These are phyloP conservation scores for Nicotiana sylvestris DNA, from an alignment of 257 asterid species.

Conservation along the genomic window DNA sequence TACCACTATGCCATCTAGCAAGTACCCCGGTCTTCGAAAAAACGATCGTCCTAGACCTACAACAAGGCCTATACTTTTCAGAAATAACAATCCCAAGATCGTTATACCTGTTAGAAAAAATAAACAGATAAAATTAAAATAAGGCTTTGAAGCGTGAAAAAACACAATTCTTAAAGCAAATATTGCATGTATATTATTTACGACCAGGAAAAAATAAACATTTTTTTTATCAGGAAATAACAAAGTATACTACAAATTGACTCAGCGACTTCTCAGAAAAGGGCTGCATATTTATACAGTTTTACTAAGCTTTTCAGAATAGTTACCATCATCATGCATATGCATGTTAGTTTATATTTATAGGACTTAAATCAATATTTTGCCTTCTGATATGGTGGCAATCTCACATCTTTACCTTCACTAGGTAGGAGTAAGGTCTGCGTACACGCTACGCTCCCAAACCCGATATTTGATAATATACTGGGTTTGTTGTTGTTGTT, in stretches of 20 bases:
- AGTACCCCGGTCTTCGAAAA: constrained; percentile 20
- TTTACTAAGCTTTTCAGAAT: too few species aligned
- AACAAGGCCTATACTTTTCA: constrained; percentile 16
- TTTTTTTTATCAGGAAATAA: not conserved
- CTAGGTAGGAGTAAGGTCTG: too few species aligned
- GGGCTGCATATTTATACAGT: not conserved
- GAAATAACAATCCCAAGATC: constrained; percentile 16
- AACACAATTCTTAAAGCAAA: too few species aligned
- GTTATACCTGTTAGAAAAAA: not conserved
- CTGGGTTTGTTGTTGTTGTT: too few species aligned
- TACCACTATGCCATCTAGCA: constrained; percentile 26
- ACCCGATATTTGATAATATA: too few species aligned
- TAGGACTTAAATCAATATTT: not conserved
- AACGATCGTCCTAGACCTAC: constrained; percentile 17
- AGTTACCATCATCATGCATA: too few species aligned
- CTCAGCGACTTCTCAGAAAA: not conserved
- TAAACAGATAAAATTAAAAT: not conserved
- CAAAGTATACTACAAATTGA: not conserved
- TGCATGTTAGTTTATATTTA: not conserved
- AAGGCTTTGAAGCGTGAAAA: not conserved
- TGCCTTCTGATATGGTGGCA: not conserved
- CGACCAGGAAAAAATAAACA: not conserved
- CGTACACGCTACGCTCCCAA: too few species aligned
- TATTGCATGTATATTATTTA: not conserved
- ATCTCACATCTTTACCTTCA: too few species aligned